Base-by-base conservation (phyloP, 106 monocot species). In the Dioscorea dumetorum region DNA sequence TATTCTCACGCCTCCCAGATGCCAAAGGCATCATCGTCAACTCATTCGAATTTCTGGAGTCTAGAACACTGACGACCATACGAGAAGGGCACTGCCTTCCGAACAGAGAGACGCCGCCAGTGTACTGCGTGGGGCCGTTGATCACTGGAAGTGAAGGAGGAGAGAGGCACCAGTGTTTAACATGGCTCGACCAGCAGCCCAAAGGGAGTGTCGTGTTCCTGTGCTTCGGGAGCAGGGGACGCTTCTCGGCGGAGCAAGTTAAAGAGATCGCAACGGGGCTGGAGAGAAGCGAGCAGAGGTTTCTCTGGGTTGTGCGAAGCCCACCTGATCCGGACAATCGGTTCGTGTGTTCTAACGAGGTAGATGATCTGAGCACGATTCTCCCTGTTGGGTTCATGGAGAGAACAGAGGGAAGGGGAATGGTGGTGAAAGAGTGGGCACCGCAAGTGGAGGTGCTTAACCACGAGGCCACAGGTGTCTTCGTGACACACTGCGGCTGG, bases 401-500 rank as follows among this genome's bases (percentile, higher is more conserved):
- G 11, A 10, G 59, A 21, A 59, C 59, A 19, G 22, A 21, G 17
- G 59, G 22, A 0, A 20, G 59, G 59, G 59, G 59, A 21, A 20
- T 59, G 59, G 59, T 59, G 19, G 59, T 59, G 21, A 59, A 59
- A 21, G n/a, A 19, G 4, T 59, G 59, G 59, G 59, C 59, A 6
- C 59, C 59, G 0, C 62, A 49, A 12, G 59, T 23, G 59, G 59
- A 18, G 19, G 59, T 59, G 19, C 59, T 59, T 5, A 21, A 21
- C n/a, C 83, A 90, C 34, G 32, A 5, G 50, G 79, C 80, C 19
- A 74, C 77, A 60, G 78, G 77, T 5, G 58, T 63, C 64, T 85
- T 85, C 73, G 52, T 88, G 75, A 84, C 76, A 8, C 88, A 84
- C 68, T 88, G 88, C 76, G 88, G 88, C 34, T 88, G 88, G 88